Evolutionary conservation across 805 yeast species (phyloP).

Genomic region (Candida insectalens): DNA sequence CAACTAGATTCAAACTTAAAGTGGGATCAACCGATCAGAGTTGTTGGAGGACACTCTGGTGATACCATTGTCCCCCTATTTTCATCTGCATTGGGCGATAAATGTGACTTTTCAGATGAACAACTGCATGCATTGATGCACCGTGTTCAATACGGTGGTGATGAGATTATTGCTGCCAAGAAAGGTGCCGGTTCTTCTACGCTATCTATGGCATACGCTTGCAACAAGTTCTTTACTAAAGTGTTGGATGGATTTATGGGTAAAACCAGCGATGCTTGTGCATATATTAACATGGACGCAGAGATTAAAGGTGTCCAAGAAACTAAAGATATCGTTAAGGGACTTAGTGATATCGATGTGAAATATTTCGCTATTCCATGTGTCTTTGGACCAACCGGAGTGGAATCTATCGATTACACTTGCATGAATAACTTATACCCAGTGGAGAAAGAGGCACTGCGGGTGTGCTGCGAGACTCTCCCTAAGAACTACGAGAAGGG

Average conservation of each 20-base stretch:
- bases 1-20: background rate
- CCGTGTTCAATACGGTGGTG: conserved; percentile 94
- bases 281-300: conserved; percentile 48
- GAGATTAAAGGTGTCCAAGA: conserved; percentile 42
- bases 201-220: conserved; percentile 89
- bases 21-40: conserved; percentile 43
- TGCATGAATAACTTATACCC: conserved; percentile 38
- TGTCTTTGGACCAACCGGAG: conserved; percentile 42
- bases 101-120: conserved; percentile 26
- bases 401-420: conserved; percentile 43
- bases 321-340: conserved; percentile 27
- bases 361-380: conserved; percentile 59
- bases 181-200: conserved; percentile 93
- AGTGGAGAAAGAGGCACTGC: conserved; percentile 46
- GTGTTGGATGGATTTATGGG: conserved; percentile 31
- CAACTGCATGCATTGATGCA: conserved; percentile 50
- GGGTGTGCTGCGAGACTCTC: conserved; percentile 44
- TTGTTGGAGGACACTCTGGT: conserved; percentile 93
- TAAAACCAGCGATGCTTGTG: conserved; percentile 55
- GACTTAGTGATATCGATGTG: conserved; percentile 8
- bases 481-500: conserved; percentile 52
- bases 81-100: conserved; percentile 29
- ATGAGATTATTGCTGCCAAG: conserved; percentile 89
- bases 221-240: conserved; percentile 61
- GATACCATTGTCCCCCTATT: conserved; percentile 87